Evolutionary conservation across 768 basidiomycete genomes (phyloP).

Genomic region (Calocybe gangraenosa): DNA sequence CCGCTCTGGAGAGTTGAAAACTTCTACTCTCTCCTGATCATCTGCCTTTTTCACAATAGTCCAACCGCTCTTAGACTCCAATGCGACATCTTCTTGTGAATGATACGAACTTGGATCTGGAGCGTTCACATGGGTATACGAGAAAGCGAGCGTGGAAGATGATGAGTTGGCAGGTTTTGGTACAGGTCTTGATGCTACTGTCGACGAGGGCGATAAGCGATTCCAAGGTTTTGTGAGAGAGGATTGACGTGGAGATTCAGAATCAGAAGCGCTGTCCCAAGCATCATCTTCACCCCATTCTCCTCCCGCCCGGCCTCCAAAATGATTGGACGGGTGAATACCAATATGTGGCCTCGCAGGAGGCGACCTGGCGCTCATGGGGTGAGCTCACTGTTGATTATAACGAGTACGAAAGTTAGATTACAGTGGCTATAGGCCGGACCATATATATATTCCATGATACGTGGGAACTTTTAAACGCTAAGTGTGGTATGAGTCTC

Average conservation of each 20-base stretch:
- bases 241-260: slow-evolving; percentile 61
- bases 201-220: slow-evolving; percentile 27
- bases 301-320: slow-evolving; percentile 25
- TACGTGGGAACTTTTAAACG: slow-evolving; percentile 16
- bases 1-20: slow-evolving; percentile 10
- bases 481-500: too few relatives aligned
- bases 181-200: slow-evolving; percentile 51
- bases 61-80: slow-evolving; percentile 62
- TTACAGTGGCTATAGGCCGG: not conserved
- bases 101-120: slow-evolving; percentile 78
- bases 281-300: slow-evolving; percentile 87
- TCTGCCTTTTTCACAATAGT: slow-evolving; percentile 58
- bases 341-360: slow-evolving; percentile 73
- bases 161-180: slow-evolving; percentile 49
- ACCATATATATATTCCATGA: not conserved
- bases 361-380: slow-evolving; percentile 58
- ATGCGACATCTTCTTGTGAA: slow-evolving; percentile 39
- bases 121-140: slow-evolving; percentile 75
- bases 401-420: not conserved
- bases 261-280: slow-evolving; percentile 83
- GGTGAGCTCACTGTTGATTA: slow-evolving; percentile 8
- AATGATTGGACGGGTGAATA: slow-evolving; percentile 49
- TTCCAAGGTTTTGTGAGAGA: slow-evolving; percentile 44
- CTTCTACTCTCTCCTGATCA: slow-evolving; percentile 20
- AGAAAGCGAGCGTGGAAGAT: slow-evolving; percentile 68